Evolutionary conservation across 345 rosid genomes (phyloP).

Genomic region (Syzygium grande): DNA sequence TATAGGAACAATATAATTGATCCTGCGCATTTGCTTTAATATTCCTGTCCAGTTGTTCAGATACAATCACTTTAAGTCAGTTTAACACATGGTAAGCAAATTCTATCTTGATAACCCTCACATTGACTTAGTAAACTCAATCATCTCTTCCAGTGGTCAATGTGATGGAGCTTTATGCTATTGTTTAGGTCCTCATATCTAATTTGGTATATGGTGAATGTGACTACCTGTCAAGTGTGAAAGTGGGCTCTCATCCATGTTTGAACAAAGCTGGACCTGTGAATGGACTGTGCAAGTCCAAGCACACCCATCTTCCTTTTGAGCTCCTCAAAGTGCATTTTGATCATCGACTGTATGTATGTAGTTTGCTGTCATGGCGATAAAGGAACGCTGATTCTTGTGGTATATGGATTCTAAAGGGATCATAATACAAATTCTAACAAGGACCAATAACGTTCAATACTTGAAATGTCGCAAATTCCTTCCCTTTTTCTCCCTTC

Average conservation of each 20-base stretch:
- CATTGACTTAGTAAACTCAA: neutral
- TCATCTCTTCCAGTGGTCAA: neutral
- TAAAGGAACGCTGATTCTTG: too few relatives aligned
- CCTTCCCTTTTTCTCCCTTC: too few relatives aligned
- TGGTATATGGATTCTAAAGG: too few relatives aligned
- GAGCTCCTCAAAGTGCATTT: slow-evolving; percentile 1
- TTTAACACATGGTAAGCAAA: neutral
- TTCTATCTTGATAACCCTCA: too few relatives aligned
- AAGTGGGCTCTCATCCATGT: neutral
- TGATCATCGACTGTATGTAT: neutral
- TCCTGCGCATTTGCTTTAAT: neutral
- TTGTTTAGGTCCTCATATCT: neutral
- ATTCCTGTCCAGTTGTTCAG: neutral
- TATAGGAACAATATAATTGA: neutral
- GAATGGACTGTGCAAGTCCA: neutral
- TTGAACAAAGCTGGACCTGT: neutral
- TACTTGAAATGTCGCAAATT: too few relatives aligned
- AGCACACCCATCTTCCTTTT: neutral
- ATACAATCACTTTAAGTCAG: neutral
- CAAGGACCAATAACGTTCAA: too few relatives aligned
- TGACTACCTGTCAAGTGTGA: neutral
- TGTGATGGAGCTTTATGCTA: neutral
- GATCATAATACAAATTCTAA: too few relatives aligned
- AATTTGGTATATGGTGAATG: neutral
- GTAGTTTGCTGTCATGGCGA: too few relatives aligned